Evolutionary conservation across 345 rosid species (phyloP), one percentile per base, ranked within the genome.

Genomic region (Streptanthus diversifolius): DNA sequence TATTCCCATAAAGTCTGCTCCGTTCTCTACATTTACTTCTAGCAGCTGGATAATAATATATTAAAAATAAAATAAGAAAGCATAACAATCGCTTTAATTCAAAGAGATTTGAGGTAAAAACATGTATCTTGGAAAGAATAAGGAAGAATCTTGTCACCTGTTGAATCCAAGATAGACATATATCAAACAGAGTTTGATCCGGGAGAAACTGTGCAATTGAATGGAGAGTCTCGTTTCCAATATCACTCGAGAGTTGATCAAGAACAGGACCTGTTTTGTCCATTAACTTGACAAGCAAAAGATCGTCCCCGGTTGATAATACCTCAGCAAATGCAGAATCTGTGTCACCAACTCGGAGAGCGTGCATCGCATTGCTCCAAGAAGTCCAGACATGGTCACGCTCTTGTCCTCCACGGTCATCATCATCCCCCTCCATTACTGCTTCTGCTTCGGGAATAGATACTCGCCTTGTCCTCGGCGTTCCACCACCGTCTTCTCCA

Each of bases 341-440:
- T 12, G 80, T 62, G 73, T 95, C 99, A 73, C 96, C 97, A 27
- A 87, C 83, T 75, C 85, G 91, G 48, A 91, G 80, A 15, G 99
- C 93, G 70, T 91, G 93, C 92, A 95, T 86, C n/a, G 92, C 95
- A 71, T 85, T 88, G 74, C 80, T 87, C 99, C 99, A 95, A 43
- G 88, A 78, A 74, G 84, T 81, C 96, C 98, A 85, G 64, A 87
- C 27, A n/a, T 90, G 85, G 78, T 88, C 93, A 22, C 88, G 80
- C 61, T 85, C 88, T 32, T 73, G 84, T 72, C 83, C 80, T 69
- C 84, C 77, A 77, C 73, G 77, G 37, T 85, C 83, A 57, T 75
- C 87, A 45, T 75, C 75, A 32, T 72, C 44, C 30, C 47, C 71
- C 2, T 70, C 76, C 66, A 83, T 88, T 52, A 85, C 32, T 36